Base-by-base conservation (phyloP, 306 rosid species). In the Trichosanthes cucumerina region DNA sequence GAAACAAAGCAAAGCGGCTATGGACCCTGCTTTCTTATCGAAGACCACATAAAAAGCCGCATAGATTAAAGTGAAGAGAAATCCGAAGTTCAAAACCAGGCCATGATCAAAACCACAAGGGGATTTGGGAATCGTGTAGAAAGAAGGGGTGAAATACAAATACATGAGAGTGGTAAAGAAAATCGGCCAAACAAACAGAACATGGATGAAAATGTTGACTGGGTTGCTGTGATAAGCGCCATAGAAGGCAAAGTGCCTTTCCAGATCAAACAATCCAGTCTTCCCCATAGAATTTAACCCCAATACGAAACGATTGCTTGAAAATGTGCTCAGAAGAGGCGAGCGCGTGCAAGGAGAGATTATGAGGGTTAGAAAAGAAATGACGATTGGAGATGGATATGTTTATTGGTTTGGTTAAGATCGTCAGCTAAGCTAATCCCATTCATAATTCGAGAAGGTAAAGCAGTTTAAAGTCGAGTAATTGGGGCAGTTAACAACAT, bases 141-240 rank as follows among this genome's bases (percentile, higher is more conserved):
- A 57, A 41, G 92, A 73, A 16, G 96, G 96, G 15, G 98, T 86
- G 85, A 88, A 91, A 80, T 91, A 76, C 43, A 95, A 81, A 9
- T 86, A 79, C 53, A 89, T 76, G 16, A 88, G 93, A 14, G 82
- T 0, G 1, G 93, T 82, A 84, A 95, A 92, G 15, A 93, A 34
- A 39, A 91, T 87, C 0, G 98, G 98, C 98, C 98, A 95, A 0
- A 92, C 96, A 57, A 92, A 86, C 12, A 91, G 0, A 16, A 80
- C 77, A 86, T 95, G 98, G 14, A 95, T 87, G 16, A 66, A 14
- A 6, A 92, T 79, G 81, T 95, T 92, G 7, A 83, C 13, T 2
- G 86, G 92, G 90, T 95, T 92, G 83, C 90, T 88, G 82, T 95
- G 98, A 50, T 95, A 88, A 0, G 97, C 95, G 7, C 96, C 97